Percentiles rank a stretch among this genome's conserved stretches.
Conservation (phyloP, 2,329 filamentous ascomycete species). For the Apiospora hydei region DNA sequence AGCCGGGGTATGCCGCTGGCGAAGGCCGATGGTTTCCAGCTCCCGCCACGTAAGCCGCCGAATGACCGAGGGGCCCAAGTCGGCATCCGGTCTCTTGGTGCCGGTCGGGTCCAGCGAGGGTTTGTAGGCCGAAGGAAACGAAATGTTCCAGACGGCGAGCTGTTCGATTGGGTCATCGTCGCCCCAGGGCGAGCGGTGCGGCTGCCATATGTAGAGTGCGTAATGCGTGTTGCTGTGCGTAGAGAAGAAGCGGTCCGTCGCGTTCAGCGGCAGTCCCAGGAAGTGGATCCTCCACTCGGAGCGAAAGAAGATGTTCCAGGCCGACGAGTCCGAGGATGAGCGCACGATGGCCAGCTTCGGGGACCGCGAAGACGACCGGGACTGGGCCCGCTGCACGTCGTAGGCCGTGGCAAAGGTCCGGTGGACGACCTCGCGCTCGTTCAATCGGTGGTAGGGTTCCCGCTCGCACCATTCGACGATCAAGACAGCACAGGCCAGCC, state of each 20-base stretch:
- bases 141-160: slow-evolving; percentile 67
- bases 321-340: slow-evolving; percentile 27
- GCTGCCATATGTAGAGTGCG: slow-evolving; percentile 68
- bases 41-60: slow-evolving; percentile 57
- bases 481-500: slow-evolving; percentile 61
- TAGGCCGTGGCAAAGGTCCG: slow-evolving; percentile 68
- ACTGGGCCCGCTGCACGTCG: slow-evolving; percentile 48
- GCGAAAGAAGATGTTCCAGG: slow-evolving; percentile 57
- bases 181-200: slow-evolving; percentile 61
- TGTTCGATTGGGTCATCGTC: slow-evolving; percentile 65
- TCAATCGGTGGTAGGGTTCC: slow-evolving; percentile 57
- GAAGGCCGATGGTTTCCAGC: slow-evolving; percentile 59
- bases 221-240: slow-evolving; percentile 66
- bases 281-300: slow-evolving; percentile 69
- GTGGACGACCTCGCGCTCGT: slow-evolving; percentile 58
- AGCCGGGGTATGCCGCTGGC: slow-evolving; percentile 58
- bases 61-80: slow-evolving; percentile 53
- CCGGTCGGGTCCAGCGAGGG: slow-evolving; percentile 58
- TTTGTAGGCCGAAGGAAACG: slow-evolving; percentile 53
- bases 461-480: slow-evolving; percentile 69
- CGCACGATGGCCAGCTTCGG: slow-evolving; percentile 27
- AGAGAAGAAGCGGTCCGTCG: slow-evolving; percentile 68
- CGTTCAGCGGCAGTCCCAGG: slow-evolving; percentile 60
- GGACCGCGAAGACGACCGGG: slow-evolving; percentile 26
- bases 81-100: slow-evolving; percentile 42